These are phyloP conservation scores for Apiospora hydei DNA, from an alignment of 2,329 filamentous ascomycete species.

Conservation along the genomic window DNA sequence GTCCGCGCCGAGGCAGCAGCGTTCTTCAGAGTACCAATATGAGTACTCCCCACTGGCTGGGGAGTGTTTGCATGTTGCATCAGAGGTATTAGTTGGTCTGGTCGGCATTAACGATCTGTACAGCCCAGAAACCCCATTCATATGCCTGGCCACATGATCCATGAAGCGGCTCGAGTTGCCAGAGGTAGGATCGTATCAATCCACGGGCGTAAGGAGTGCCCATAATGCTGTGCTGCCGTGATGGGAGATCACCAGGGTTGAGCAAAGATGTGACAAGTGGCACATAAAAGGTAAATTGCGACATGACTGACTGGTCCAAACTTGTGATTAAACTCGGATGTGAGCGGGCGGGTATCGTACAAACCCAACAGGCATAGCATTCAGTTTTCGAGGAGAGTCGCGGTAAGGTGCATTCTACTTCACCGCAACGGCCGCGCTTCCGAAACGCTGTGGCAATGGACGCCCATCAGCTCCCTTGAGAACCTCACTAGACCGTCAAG, in stretches of 20 bases:
- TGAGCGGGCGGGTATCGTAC: constrained; percentile 13
- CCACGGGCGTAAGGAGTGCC: constrained; percentile 8
- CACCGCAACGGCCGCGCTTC: not conserved
- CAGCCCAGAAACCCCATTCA: not conserved
- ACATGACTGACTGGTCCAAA: constrained; percentile 11
- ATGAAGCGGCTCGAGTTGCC: constrained; percentile 1
- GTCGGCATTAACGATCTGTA: not conserved
- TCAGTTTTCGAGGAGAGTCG: not conserved
- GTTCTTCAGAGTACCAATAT: not conserved
- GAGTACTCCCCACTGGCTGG: not conserved
- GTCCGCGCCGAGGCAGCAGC: not conserved
- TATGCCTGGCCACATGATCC: not conserved
- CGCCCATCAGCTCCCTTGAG: not conserved
- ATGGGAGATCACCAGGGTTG: constrained; percentile 9
- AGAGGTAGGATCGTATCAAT: not conserved
- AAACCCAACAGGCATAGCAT: constrained; percentile 2
- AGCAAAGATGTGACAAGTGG: constrained; percentile 21
- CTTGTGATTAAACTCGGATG: constrained; percentile 15
- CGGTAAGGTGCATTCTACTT: constrained; percentile 4
- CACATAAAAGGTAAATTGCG: constrained; percentile 11
- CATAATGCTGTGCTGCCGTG: constrained; percentile 18
- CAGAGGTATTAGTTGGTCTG: not conserved
- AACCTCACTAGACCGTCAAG: not conserved
- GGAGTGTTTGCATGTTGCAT: not conserved
- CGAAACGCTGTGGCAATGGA: constrained; percentile 13